Evolutionary conservation across 768 basidiomycete genomes (phyloP).

Genomic region (Psilocybe sp.): DNA sequence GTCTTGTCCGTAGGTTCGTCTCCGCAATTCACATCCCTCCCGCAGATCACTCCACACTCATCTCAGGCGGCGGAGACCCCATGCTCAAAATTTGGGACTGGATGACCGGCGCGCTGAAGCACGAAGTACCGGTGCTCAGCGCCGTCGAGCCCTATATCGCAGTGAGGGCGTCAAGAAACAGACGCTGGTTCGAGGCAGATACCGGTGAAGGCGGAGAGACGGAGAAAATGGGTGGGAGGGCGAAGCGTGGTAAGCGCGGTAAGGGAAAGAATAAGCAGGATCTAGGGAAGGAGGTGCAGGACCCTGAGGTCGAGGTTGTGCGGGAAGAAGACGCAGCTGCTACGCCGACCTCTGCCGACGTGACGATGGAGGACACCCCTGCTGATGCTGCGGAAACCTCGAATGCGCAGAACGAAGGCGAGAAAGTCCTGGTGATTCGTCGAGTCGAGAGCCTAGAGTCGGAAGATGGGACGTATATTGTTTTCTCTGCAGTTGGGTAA

Average conservation of each 20-base stretch:
- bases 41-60: constrained; percentile 43
- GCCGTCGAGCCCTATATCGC: constrained; percentile 48
- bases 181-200: constrained; percentile 31
- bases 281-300: constrained; percentile 6
- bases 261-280: constrained; percentile 17
- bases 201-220: constrained; percentile 23
- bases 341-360: not conserved
- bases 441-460: constrained; percentile 49
- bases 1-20: constrained; percentile 58
- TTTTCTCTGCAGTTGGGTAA: constrained; percentile 77
- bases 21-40: constrained; percentile 74
- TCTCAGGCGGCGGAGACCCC: constrained; percentile 89
- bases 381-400: constrained; percentile 1
- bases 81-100: constrained; percentile 79
- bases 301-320: constrained; percentile 9
- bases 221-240: constrained; percentile 19
- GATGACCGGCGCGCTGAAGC: constrained; percentile 55
- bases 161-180: constrained; percentile 30
- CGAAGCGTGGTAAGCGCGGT: constrained; percentile 17
- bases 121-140: constrained; percentile 50
- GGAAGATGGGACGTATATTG: constrained; percentile 34
- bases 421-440: constrained; percentile 53
- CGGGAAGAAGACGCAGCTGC: constrained; percentile 7
- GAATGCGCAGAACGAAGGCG: constrained; percentile 19
- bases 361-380: too few relatives aligned